phyloP scores from a whole-genome alignment of 495 filamentous ascomycete species.

The Recurvomyces mirabilis region DNA sequence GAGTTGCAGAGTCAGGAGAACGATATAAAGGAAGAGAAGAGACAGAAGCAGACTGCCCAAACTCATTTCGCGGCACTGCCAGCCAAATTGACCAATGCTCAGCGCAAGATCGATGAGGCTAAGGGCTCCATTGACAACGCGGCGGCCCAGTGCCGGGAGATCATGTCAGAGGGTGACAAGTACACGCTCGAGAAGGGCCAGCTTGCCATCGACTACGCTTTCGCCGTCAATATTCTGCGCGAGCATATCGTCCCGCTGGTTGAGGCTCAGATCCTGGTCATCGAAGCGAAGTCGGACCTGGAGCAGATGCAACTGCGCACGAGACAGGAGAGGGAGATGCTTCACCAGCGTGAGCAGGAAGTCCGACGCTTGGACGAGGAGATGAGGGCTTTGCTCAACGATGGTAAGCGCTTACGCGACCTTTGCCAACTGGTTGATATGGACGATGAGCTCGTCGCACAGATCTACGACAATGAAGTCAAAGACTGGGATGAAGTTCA shows the following conservation, averaged over 20 bases:
- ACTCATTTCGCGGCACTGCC: slow-evolving; percentile 56
- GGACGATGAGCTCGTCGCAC: slow-evolving; percentile 30
- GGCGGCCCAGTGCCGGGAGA: slow-evolving; percentile 31
- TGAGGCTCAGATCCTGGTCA: slow-evolving; percentile 52
- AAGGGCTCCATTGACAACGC: slow-evolving; percentile 36
- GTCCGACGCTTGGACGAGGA: slow-evolving; percentile 30
- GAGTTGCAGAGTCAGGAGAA: slow-evolving; percentile 30
- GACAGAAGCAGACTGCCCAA: slow-evolving; percentile 46
- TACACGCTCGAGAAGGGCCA: slow-evolving; percentile 51
- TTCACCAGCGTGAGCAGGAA: slow-evolving; percentile 39
- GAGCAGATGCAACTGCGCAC: slow-evolving; percentile 53
- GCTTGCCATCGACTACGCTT: slow-evolving; percentile 51
- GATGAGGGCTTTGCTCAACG: slow-evolving; percentile 20
- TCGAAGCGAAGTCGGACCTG: slow-evolving; percentile 74
- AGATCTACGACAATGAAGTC: slow-evolving; percentile 21
- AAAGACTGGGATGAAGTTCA: slow-evolving; percentile 46
- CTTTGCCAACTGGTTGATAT: slow-evolving; percentile 2
- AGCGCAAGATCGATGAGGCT: slow-evolving; percentile 37
- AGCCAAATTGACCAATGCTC: slow-evolving; percentile 49
- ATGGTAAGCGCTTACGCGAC: slow-evolving; percentile 26
- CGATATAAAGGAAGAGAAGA: slow-evolving; percentile 42
- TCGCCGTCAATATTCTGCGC: slow-evolving; percentile 49
- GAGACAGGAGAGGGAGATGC: slow-evolving; percentile 40
- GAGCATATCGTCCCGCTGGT: slow-evolving; percentile 50
- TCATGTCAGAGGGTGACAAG: slow-evolving; percentile 44